Base-by-base conservation (phyloP, 768 basidiomycete genomes). In the Cystobasidium onofrii region DNA sequence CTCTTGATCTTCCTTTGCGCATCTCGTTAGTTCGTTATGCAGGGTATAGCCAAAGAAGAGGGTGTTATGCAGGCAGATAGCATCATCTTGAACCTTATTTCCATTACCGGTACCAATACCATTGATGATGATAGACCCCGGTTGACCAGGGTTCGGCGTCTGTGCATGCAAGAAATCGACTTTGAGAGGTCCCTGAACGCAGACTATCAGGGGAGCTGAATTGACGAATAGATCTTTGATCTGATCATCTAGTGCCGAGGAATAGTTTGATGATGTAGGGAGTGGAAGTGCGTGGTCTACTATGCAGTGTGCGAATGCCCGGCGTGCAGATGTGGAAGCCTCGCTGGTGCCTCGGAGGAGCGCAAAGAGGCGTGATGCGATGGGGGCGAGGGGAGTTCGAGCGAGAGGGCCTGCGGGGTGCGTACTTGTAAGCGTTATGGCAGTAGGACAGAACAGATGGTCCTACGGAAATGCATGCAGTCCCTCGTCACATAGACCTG, bases 401-500 rank as follows among this genome's bases (percentile, higher is more conserved):
- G 57, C 17, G 27, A 60, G 25, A 4, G 57, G 57, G 33, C 57
- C 57, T 60, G 57, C 6, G 4, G 20, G 57, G n/a, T n/a, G n/a
- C n/a, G n/a, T n/a, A n/a, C n/a, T n/a, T n/a, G n/a, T n/a, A n/a
- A n/a, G n/a, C n/a, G n/a, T 29, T 34, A 20, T 27, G 25, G 31
- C 25, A 17, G 13, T 13, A 29, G 57, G 31, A 27, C 6, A 7
- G 25, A 13, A 60, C 57, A 27, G 17, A 12, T 6, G 4, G 57
- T 20, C 25, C 27, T 33, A 67, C 65, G 52, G 69, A 71, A 71
- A 36, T 71, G 69, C n/a, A 60, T 52, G 52, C 34, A 46, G 41
- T 71, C 69, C 17, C 69, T 4, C 41, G 69, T 71, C n/a, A 71
- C 33, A 54, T 60, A 71, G 18, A 71, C 69, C 33, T 34, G 20